phyloP scores from a whole-genome alignment of 352 stramenopile genomes.

The Globisporangium perplexum region DNA sequence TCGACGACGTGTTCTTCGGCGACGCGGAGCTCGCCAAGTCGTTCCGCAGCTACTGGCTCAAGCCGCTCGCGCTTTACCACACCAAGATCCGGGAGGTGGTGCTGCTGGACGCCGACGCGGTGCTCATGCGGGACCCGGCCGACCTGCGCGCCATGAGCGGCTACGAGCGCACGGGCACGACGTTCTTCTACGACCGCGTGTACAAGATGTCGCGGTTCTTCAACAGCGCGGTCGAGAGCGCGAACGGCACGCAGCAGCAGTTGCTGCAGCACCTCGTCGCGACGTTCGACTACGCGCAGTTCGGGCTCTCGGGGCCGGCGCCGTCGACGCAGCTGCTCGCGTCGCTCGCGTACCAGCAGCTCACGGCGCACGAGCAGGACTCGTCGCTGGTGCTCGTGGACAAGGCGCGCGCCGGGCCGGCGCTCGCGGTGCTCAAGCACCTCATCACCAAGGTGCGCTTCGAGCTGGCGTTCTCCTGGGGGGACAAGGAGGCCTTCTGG shows the following conservation, averaged over 20 bases:
- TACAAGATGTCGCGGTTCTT: slow-evolving; percentile 44
- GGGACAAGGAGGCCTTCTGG: slow-evolving; percentile 77
- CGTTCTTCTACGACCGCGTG: slow-evolving; percentile 74
- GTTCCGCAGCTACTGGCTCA: slow-evolving; percentile 52
- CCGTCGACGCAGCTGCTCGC: slow-evolving; percentile 25
- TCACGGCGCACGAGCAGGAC: slow-evolving; percentile 61
- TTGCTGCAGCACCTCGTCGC: slow-evolving; percentile 1
- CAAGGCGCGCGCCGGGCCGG: slow-evolving; percentile 36
- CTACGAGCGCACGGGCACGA: slow-evolving; percentile 46
- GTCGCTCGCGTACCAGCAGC: slow-evolving; percentile 33
- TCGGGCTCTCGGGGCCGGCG: slow-evolving; percentile 23
- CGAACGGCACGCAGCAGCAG: slow-evolving; percentile 21
- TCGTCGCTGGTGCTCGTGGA: slow-evolving; percentile 70
- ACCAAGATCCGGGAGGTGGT: slow-evolving; percentile 43
- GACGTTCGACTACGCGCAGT: slow-evolving; percentile 53
- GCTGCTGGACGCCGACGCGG: slow-evolving; percentile 41
- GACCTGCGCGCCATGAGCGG: slow-evolving; percentile 30
- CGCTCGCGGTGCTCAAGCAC: slow-evolving; percentile 59
- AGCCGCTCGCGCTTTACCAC: slow-evolving; percentile 43
- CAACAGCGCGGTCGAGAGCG: slow-evolving; percentile 45
- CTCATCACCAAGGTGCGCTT: slow-evolving; percentile 66
- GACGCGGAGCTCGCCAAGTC: slow-evolving; percentile 26
- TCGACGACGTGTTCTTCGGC: slow-evolving; percentile 21
- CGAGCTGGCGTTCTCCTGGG: slow-evolving; percentile 55
- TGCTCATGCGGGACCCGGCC: slow-evolving; percentile 36